Evolutionary conservation across 2,329 filamentous ascomycete genomes (phyloP), one percentile per base, ranked within the genome.

Genomic region (Daldinia sp.): DNA sequence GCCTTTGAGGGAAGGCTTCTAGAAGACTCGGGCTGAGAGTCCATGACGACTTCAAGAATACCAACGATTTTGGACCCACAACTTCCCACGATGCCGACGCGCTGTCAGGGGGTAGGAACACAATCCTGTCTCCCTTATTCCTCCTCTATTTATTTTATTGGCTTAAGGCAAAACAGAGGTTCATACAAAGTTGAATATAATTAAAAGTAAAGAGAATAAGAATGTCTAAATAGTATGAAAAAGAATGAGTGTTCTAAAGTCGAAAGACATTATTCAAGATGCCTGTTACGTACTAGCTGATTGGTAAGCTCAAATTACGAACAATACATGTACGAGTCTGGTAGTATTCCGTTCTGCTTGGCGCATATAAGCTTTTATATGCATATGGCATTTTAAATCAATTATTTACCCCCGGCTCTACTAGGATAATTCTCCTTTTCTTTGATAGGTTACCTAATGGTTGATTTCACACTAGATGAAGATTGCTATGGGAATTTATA

Each of bases 271-370:
- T 39, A 60, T 30, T 23, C 23, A 28, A 28, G 56, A 51, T 63
- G 55, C 57, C 37, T 63, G 42, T 56, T 64, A 20, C 30, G 51
- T 50, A 61, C 61, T 66, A 42, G 53, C 26, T 37, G 68, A 70
- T 70, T 70, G 62, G 65, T 68, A 70, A 67, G 60, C 64, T 63
- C n/a, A 37, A 41, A 37, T 57, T 41, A 50, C 50, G 7, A 10
- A 35, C 33, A 18, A 23, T 41, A n/a, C n/a, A n/a, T n/a, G n/a
- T n/a, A 28, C 35, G 13, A 56, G 51, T 12, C 41, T 44, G 28
- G 56, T 33, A 26, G 20, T 41, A 62, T 58, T 50, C 39, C 54
- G 18, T 28, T 46, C 18, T 35, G 23, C 15, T 46, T 46, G 7
- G 44, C 39, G 18, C 42, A 39, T 20, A 37, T 44, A 50, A 50